Base-by-base conservation (phyloP, 225 moss, liverwort and hornwort genomes). In the Bryoerythrophyllum caledonicum region DNA sequence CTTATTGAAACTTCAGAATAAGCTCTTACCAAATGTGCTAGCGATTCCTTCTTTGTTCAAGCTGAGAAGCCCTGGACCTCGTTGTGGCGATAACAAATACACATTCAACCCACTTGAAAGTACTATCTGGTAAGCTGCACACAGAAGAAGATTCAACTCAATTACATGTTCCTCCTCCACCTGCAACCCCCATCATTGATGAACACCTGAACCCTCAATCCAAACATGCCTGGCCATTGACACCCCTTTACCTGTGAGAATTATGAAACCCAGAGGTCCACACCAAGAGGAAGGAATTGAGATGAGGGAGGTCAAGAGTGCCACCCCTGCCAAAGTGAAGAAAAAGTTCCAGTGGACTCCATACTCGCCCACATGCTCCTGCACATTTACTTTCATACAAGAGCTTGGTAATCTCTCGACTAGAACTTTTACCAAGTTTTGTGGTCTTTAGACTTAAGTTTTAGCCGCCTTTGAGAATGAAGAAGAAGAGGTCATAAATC, bases 281-380 rank as follows among this genome's bases (percentile, higher is more conserved):
- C 91, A 91, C 24, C 79, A 71, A 63, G 86, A 76, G 63, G 86
- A 73, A 44, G 90, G 88, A 71, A 94, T 72, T 17, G 86, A 88
- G 44, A 91, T 77, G 48, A 91, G 70, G 60, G 91, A 94, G 24
- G 93, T 94, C 19, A 94, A 77, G 6, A 94, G 78, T 56, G 90
- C 84, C 70, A 94, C 93, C 23, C 81, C 93, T 60, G 91, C 90
- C 56, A 94, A 82, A 28, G 93, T 88, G 87, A 94, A 94, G 62
- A 94, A 93, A 74, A 94, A 94, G 70, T 94, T 94, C 93, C 93
- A 94, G 76, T 94, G 93, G 30, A 91, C 86, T 53, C 93, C 93
- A 80, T 94, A 94, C 65, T 94, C 93, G 20, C 90, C 90, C 9
- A 94, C 88, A 85, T 94, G 93, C 80, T 90, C 91, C 91, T 91